Conservation (phyloP, 1,284 basidiomycete genomes). For the Dichomitus squalens region DNA sequence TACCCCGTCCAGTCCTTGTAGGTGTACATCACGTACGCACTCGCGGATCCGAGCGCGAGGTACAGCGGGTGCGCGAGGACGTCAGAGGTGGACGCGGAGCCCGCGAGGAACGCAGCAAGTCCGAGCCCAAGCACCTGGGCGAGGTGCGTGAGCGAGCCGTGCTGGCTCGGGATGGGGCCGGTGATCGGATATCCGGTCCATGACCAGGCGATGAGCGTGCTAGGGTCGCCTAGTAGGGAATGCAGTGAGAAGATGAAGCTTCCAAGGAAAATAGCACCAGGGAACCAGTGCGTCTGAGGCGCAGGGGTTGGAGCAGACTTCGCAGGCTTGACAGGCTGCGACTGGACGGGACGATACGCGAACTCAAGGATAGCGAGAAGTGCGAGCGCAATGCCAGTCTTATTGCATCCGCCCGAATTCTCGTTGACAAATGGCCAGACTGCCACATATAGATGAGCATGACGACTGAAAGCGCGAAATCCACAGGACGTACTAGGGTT, state of each 20-base stretch:
- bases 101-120: slow-evolving; percentile 41
- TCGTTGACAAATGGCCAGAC: slow-evolving; percentile 83
- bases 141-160: slow-evolving; percentile 72
- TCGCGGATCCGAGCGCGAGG: slow-evolving; percentile 52
- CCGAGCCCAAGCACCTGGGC: slow-evolving; percentile 62
- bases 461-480: neutral
- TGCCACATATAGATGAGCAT: slow-evolving; percentile 29
- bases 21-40: slow-evolving; percentile 60
- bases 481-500: slow-evolving; percentile 63
- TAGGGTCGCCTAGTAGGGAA: slow-evolving; percentile 77
- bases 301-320: neutral
- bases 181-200: slow-evolving; percentile 87
- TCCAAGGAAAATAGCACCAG: slow-evolving; percentile 67
- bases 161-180: slow-evolving; percentile 77
- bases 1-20: slow-evolving; percentile 79
- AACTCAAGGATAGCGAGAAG: slow-evolving; percentile 47
- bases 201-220: slow-evolving; percentile 87
- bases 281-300: slow-evolving; percentile 43
- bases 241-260: slow-evolving; percentile 79
- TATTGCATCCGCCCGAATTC: slow-evolving; percentile 74
- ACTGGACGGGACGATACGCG: slow-evolving; percentile 4
- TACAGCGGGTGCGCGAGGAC: slow-evolving; percentile 49
- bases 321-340: neutral
- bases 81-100: slow-evolving; percentile 22
- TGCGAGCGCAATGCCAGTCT: slow-evolving; percentile 58